These are phyloP conservation scores for Candida pseudocylindracea DNA, from an alignment of 1,139 yeast genomes.

Conservation along the genomic window DNA sequence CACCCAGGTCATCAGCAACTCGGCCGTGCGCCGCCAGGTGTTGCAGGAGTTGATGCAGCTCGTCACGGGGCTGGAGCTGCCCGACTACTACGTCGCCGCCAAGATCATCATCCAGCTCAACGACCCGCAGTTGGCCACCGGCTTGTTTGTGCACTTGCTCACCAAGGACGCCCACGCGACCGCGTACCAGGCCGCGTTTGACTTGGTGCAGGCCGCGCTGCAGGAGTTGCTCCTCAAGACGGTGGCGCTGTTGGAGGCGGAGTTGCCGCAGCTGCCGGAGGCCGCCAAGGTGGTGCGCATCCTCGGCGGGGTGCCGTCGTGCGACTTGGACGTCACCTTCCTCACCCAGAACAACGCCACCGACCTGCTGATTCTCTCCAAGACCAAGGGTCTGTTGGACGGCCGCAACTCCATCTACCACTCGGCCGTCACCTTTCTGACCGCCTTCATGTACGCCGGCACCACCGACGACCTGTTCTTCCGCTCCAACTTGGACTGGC, in stretches of 20 bases:
- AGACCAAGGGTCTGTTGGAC: slow-evolving; percentile 63
- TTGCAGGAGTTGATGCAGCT: slow-evolving; percentile 40
- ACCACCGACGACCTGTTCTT: slow-evolving; percentile 91
- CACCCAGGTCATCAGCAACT: slow-evolving; percentile 32
- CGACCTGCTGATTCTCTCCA: slow-evolving; percentile 62
- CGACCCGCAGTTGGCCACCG: slow-evolving; percentile 46
- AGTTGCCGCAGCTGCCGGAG: slow-evolving; percentile 12
- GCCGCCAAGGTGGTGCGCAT: slow-evolving; percentile 33
- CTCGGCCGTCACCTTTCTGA: slow-evolving; percentile 86
- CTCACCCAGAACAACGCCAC: slow-evolving; percentile 73
- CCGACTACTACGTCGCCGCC: slow-evolving; percentile 57
- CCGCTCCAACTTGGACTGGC: slow-evolving; percentile 83
- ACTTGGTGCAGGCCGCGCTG: slow-evolving; percentile 79
- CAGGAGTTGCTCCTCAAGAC: slow-evolving; percentile 68
- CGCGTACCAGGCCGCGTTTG: slow-evolving; percentile 91
- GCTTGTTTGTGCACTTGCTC: slow-evolving; percentile 41
- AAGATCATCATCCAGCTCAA: slow-evolving; percentile 80
- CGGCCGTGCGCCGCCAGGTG: slow-evolving; percentile 41
- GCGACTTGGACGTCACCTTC: slow-evolving; percentile 83
- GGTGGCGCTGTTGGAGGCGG: slow-evolving; percentile 17
- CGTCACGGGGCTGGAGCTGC: slow-evolving; percentile 33
- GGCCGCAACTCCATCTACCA: slow-evolving; percentile 90
- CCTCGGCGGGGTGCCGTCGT: slow-evolving; percentile 81
- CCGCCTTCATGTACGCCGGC: slow-evolving; percentile 91
- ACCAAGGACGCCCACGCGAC: slow-evolving; percentile 18